Conservation (phyloP, 2,329 filamentous ascomycete species). For the Volutella citrinella region DNA sequence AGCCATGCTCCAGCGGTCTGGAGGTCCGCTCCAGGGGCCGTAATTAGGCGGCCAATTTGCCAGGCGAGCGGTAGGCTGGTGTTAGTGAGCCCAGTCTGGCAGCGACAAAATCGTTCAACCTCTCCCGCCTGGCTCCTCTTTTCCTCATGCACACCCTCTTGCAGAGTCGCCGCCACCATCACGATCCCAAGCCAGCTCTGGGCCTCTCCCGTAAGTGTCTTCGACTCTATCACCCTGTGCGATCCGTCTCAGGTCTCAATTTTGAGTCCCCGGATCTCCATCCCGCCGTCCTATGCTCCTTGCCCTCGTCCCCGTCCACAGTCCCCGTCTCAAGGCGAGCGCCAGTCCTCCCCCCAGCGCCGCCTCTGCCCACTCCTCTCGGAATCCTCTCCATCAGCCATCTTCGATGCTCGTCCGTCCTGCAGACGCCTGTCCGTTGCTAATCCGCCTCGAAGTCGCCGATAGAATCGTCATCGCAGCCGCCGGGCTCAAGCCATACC, state of each 20-base stretch:
- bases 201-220: slow-evolving; percentile 37
- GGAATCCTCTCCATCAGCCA: slow-evolving; percentile 11
- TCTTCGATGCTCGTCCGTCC: slow-evolving; percentile 5
- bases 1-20: not conserved
- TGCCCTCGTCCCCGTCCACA: slow-evolving; percentile 23
- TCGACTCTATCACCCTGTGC: slow-evolving; percentile 33
- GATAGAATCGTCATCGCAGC: slow-evolving; percentile 8
- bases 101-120: slow-evolving; percentile 41
- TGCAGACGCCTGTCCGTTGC: slow-evolving; percentile 14
- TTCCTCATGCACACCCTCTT: slow-evolving; percentile 42
- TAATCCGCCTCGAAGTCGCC: slow-evolving; percentile 17
- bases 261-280: slow-evolving; percentile 20
- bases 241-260: slow-evolving; percentile 30
- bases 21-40: no score
- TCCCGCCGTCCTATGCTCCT: slow-evolving; percentile 20
- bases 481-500: slow-evolving; percentile 17
- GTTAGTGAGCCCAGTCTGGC: slow-evolving; percentile 27
- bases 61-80: slow-evolving; percentile 14
- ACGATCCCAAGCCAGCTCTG: slow-evolving; percentile 30
- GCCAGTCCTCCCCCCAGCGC: slow-evolving; percentile 19
- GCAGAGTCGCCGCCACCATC: slow-evolving; percentile 33
- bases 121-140: slow-evolving; percentile 38
- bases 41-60: slow-evolving; percentile 5
- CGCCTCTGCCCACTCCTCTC: slow-evolving; percentile 12
- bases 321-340: slow-evolving; percentile 21